Evolutionary conservation across 495 filamentous ascomycete genomes (phyloP).

Genomic region (Neurospora sp.): DNA sequence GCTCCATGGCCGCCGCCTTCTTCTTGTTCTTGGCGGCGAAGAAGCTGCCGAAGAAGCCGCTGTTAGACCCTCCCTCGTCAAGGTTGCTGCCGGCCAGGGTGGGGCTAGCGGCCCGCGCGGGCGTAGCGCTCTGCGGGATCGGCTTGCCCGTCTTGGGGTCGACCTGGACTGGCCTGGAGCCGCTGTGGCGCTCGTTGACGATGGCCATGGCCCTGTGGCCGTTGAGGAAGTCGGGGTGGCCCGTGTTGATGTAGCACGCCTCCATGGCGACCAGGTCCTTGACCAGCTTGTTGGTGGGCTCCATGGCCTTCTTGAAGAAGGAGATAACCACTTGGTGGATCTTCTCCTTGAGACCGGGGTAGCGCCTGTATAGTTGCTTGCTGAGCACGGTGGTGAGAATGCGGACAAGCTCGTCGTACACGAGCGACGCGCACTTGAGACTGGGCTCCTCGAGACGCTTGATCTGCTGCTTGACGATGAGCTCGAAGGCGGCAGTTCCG

Average conservation of each 20-base stretch:
- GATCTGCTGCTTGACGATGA: constrained; percentile 98
- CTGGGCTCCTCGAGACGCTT: constrained; percentile 93
- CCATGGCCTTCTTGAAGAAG: constrained; percentile 98
- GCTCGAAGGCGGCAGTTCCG: constrained; percentile 91
- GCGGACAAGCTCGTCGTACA: constrained; percentile 95
- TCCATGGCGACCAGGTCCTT: constrained; percentile 92
- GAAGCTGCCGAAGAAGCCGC: constrained; percentile 94
- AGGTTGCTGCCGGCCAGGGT: constrained; percentile 39
- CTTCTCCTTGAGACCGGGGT: constrained; percentile 91
- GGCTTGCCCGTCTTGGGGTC: constrained; percentile 99
- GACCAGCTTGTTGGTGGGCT: constrained; percentile 95
- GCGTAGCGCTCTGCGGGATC: constrained; percentile 53
- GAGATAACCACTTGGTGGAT: constrained; percentile 86
- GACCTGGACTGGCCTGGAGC: constrained; percentile 83
- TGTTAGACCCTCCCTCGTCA: constrained; percentile 43
- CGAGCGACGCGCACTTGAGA: constrained; percentile 89
- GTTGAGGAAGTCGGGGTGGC: constrained; percentile 95
- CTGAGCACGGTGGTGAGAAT: constrained; percentile 83
- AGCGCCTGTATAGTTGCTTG: constrained; percentile 85
- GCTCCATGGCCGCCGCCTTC: constrained; percentile 98
- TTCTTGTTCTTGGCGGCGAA: constrained; percentile 99
- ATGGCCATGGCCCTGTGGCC: constrained; percentile 97
- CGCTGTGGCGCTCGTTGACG: constrained; percentile 79
- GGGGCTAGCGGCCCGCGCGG: constrained; percentile 60
- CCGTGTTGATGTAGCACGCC: constrained; percentile 95